Evolutionary conservation across 2,329 filamentous ascomycete species (phyloP).

Genomic region (Cladobotryum mycophilum): DNA sequence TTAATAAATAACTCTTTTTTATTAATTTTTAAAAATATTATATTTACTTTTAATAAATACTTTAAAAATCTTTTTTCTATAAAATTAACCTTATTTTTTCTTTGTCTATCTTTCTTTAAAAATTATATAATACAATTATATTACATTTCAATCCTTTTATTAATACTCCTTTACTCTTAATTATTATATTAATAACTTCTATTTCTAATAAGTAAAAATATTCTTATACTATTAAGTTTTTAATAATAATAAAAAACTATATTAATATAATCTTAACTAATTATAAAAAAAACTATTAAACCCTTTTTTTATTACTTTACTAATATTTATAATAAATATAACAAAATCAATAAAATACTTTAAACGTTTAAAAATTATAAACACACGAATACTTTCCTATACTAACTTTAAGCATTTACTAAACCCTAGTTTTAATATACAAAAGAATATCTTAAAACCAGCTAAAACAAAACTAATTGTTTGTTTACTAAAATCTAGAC

Average conservation of each 20-base stretch:
- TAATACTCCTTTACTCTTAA: neutral
- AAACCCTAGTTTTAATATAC: no score
- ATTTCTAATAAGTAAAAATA: neutral
- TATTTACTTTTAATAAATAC: neutral
- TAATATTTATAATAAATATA: no score
- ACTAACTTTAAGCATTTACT: no score
- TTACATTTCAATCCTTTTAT: neutral
- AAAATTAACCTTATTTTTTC: neutral
- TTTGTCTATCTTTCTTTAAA: neutral
- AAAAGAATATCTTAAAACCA: no score
- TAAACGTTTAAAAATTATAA: no score
- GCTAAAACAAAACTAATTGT: no score
- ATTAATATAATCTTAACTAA: neutral
- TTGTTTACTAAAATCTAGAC: no score
- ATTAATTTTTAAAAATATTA: neutral
- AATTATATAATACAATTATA: neutral
- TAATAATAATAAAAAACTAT: neutral
- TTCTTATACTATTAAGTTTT: neutral
- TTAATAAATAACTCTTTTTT: neutral
- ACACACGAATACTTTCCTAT: no score
- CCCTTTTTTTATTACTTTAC: no score
- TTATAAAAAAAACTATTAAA: no score
- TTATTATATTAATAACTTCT: neutral
- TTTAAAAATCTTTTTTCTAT: neutral
- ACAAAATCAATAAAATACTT: neutral